Evolutionary conservation across 179 eudicot species (phyloP), one percentile per base, ranked within the genome.

Genomic region (Spinacia oleracea): DNA sequence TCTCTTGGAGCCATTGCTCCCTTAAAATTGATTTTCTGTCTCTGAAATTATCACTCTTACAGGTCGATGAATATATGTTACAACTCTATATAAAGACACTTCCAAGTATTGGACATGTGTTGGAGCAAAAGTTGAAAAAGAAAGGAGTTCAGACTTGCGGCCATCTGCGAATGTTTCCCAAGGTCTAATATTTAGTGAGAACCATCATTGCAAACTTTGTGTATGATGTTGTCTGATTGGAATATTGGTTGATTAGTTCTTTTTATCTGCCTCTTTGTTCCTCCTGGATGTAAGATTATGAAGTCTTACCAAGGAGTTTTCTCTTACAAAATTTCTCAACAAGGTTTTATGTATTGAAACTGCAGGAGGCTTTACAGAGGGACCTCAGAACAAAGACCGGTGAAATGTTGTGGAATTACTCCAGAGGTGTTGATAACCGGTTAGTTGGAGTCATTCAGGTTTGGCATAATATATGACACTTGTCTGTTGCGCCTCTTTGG

Each of bases 341-440:
- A 48, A 62, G 50, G 6, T 46, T 58, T 66, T n/a, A 23, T 80
- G 71, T 63, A 68, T 83, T 77, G 67, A 35, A 48, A 84, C 65
- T 83, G 74, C 84, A 96, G 99, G 98, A 96, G 73, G 84, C 85
- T 80, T 91, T 96, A 81, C 96, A 86, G 80, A 93, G 87, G 84
- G 93, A 93, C 66, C 90, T 92, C 86, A 98, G 99, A 55, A 34
- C 80, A 56, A 96, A 91, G 87, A 93, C 98, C 79, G 97, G 99
- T 77, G 97, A 93, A 80, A 96, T 93, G 99, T 88, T 96, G 78
- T 96, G 97, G 98, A 96, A 87, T 73, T 91, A 86, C 81, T 84
- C 93, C 81, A 89, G 99, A 82, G 99, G 99, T 71, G 80, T 93
- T 77, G 99, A 96, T 81, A 86, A 87, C 35, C 89, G 92, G 53